phyloP scores from a whole-genome alignment of 1,284 basidiomycete species.

The Ganoderma leucocontextum region DNA sequence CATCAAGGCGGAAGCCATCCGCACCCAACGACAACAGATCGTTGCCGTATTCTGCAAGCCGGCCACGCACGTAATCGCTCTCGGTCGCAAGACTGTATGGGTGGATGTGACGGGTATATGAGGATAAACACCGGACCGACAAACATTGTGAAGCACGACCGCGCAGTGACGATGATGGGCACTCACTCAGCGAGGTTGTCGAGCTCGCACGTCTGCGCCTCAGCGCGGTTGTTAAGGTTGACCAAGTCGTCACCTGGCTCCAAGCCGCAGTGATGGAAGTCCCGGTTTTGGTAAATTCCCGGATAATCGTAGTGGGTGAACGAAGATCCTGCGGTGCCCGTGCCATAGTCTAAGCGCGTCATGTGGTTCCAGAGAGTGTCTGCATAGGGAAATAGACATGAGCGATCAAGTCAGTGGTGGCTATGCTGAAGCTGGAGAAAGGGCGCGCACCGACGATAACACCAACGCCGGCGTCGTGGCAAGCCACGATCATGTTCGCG shows the following conservation, averaged over 20 bases:
- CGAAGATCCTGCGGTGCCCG: slow-evolving; percentile 56
- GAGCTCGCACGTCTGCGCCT: slow-evolving; percentile 71
- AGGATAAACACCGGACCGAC: background rate
- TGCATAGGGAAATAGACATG: slow-evolving; percentile 32
- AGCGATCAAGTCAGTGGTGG: background rate
- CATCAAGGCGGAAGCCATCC: slow-evolving; percentile 72
- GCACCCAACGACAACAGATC: slow-evolving; percentile 69
- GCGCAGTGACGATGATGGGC: background rate
- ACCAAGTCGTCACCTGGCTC: slow-evolving; percentile 61
- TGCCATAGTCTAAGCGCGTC: slow-evolving; percentile 55
- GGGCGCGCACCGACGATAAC: slow-evolving; percentile 60
- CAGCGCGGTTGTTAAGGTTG: slow-evolving; percentile 57
- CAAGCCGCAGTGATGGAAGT: slow-evolving; percentile 73
- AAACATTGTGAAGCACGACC: background rate
- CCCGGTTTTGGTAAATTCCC: slow-evolving; percentile 59
- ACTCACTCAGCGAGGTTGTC: slow-evolving; percentile 65
- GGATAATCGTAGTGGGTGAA: slow-evolving; percentile 70
- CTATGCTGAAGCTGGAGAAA: slow-evolving; percentile 12
- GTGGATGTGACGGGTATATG: background rate
- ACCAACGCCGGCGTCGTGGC: slow-evolving; percentile 66
- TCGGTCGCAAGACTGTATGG: slow-evolving; percentile 61
- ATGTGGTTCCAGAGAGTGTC: slow-evolving; percentile 76
- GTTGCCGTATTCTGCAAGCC: slow-evolving; percentile 65
- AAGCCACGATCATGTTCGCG: slow-evolving; percentile 63
- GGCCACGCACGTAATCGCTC: slow-evolving; percentile 61